A percentile compares a stretch with the other conserved stretches of the same genome.
These are phyloP conservation scores for Silybum marianum DNA, from an alignment of 129 eudicot genomes.

Conservation along the genomic window DNA sequence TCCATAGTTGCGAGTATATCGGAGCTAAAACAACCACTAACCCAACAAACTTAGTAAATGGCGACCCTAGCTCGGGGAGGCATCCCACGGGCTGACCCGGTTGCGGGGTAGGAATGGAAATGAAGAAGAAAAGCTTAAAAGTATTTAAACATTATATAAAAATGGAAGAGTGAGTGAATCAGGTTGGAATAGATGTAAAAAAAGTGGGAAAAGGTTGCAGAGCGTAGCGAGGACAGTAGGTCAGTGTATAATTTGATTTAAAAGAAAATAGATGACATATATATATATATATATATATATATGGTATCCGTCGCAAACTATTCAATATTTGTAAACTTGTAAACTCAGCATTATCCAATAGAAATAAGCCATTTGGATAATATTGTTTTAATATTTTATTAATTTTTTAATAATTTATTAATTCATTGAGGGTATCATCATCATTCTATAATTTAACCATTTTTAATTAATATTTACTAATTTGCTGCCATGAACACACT, in stretches of 20 bases:
- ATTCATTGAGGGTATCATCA: too few relatives aligned
- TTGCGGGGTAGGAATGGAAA: conserved; percentile 33
- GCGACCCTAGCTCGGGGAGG: conserved; percentile 79
- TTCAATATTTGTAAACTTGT: too few relatives aligned
- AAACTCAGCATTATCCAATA: too few relatives aligned
- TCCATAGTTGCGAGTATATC: conserved; percentile 88
- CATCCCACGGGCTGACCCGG: conserved; percentile 95
- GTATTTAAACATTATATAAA: conserved; percentile 22
- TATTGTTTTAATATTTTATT: too few relatives aligned
- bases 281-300: not conserved
- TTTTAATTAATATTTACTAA: too few relatives aligned
- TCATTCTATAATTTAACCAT: too few relatives aligned
- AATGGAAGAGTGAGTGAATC: not conserved
- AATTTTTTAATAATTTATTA: too few relatives aligned
- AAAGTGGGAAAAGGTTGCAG: conserved; percentile 26
- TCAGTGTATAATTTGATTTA: conserved; percentile 46
- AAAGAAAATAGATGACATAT: conserved; percentile 42
- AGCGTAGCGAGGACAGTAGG: conserved; percentile 51
- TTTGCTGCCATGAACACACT: too few relatives aligned
- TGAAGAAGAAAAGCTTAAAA: not conserved
- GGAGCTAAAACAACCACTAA: conserved; percentile 94
- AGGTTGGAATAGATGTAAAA: conserved; percentile 12
- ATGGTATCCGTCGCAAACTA: too few relatives aligned
- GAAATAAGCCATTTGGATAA: too few relatives aligned
- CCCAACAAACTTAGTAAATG: conserved; percentile 86